Evolutionary conservation across 106 monocot species (phyloP).

Genomic region (Phalaenopsis equestris): DNA sequence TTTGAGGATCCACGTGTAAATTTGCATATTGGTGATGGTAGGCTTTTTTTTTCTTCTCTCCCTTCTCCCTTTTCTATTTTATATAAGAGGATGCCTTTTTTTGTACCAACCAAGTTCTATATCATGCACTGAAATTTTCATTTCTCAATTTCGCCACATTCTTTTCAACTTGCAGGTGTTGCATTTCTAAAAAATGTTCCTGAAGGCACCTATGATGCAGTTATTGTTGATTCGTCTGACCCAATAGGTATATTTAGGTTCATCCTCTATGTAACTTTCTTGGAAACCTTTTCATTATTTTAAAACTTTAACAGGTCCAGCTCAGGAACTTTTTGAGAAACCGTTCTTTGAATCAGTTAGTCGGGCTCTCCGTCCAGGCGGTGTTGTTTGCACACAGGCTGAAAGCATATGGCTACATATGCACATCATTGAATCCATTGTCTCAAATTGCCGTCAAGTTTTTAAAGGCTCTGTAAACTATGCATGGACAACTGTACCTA

Average conservation of each 20-base stretch:
- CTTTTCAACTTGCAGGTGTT: constrained; percentile 29
- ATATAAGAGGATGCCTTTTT: neutral
- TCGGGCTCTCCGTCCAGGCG: constrained; percentile 74
- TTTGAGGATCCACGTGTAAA: constrained; percentile 30
- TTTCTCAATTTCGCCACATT: neutral
- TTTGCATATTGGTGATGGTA: constrained; percentile 27
- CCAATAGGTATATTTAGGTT: constrained; percentile 40
- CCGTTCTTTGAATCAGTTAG: constrained; percentile 88
- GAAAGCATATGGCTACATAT: constrained; percentile 99
- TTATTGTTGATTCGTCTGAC: constrained; percentile 77
- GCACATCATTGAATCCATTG: constrained; percentile 88
- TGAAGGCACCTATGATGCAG: constrained; percentile 57
- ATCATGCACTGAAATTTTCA: neutral
- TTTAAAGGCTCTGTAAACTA: constrained; percentile 94
- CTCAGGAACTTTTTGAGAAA: constrained; percentile 91
- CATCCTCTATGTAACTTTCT: neutral
- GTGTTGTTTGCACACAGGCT: constrained; percentile 88
- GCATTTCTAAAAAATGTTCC: constrained; percentile 39
- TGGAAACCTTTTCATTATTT: neutral
- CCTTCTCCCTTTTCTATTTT: neutral
- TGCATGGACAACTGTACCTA: constrained; percentile 97
- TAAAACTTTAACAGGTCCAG: constrained; percentile 51
- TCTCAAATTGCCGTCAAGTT: constrained; percentile 60
- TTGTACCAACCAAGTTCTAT: neutral
- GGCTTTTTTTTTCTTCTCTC: neutral